Percentiles rank a stretch among this genome's conserved stretches.
These are phyloP conservation scores for Sistotremastrum suecicum DNA, from an alignment of 768 basidiomycete genomes.

Conservation along the genomic window DNA sequence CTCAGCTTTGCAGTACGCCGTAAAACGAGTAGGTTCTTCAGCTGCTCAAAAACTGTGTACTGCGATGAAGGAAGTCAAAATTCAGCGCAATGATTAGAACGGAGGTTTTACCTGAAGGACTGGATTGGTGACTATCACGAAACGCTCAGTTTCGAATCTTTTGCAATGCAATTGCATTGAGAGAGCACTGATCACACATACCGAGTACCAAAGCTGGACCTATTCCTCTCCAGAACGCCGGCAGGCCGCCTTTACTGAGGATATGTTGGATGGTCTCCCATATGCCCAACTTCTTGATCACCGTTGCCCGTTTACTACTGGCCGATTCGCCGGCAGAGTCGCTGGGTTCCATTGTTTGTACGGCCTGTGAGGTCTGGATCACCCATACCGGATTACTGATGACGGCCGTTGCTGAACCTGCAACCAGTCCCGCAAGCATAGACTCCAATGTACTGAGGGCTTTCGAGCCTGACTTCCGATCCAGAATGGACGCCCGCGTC, in stretches of 20 bases:
- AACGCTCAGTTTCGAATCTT: too few species aligned
- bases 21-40: conserved; percentile 71
- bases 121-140: conserved; percentile 63
- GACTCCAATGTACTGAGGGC: conserved; percentile 77
- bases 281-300: conserved; percentile 41
- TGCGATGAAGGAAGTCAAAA: conserved; percentile 19
- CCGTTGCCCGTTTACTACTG: conserved; percentile 12
- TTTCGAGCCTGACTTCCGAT: conserved; percentile 42
- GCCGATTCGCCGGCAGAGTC: conserved; percentile 8
- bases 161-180: too few species aligned
- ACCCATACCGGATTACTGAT: conserved; percentile 96
- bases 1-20: conserved; percentile 42
- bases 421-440: conserved; percentile 76
- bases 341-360: conserved; percentile 30
- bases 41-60: conserved; percentile 90
- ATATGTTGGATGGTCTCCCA: conserved; percentile 57
- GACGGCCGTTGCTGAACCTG: conserved; percentile 83
- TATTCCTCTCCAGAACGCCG: conserved; percentile 87
- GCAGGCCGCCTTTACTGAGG: conserved; percentile 54
- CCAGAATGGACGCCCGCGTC: conserved; percentile 42
- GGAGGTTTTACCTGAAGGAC: conserved; percentile 41
- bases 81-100: background rate
- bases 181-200: too few species aligned
- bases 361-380: conserved; percentile 81
- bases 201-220: conserved; percentile 78